These are phyloP conservation scores for Candida loeiensis DNA, from an alignment of 805 yeast species.

Conservation along the genomic window DNA sequence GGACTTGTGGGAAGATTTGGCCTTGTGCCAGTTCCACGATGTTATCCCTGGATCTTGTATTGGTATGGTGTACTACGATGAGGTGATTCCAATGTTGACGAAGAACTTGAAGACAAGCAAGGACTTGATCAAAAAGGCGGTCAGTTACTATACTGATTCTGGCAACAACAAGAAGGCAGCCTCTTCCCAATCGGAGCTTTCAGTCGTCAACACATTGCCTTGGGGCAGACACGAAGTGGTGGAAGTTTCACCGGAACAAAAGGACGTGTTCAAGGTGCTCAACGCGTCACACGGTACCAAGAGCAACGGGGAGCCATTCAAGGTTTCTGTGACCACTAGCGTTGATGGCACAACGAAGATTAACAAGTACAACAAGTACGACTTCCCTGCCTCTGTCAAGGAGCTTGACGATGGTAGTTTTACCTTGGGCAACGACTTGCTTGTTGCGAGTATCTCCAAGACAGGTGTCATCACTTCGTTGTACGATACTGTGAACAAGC, in stretches of 20 bases:
- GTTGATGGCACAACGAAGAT: slow-evolving; percentile 17
- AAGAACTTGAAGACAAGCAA: slow-evolving; percentile 53
- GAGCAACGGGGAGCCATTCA: slow-evolving; percentile 12
- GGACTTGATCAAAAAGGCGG: slow-evolving; percentile 49
- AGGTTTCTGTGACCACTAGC: slow-evolving; percentile 21
- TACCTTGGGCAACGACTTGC: slow-evolving; percentile 56
- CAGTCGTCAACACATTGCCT: slow-evolving; percentile 53
- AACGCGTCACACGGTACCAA: slow-evolving; percentile 10
- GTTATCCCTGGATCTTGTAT: slow-evolving; percentile 97
- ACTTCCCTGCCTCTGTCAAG: slow-evolving; percentile 47
- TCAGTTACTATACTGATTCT: slow-evolving; percentile 17
- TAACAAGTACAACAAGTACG: slow-evolving; percentile 17
- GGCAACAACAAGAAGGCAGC: not conserved
- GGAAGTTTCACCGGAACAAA: slow-evolving; percentile 25
- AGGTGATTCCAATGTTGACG: slow-evolving; percentile 75
- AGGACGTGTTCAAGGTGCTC: slow-evolving; percentile 15
- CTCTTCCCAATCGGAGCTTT: slow-evolving; percentile 10
- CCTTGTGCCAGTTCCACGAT: slow-evolving; percentile 93
- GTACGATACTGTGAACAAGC: slow-evolving; percentile 48
- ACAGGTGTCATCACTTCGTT: slow-evolving; percentile 61
- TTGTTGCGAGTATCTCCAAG: slow-evolving; percentile 51
- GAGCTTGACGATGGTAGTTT: slow-evolving; percentile 40
- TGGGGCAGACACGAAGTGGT: slow-evolving; percentile 58
- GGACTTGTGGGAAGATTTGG: slow-evolving; percentile 80
- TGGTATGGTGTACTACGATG: slow-evolving; percentile 80